phyloP scores from a whole-genome alignment of 257 asterid genomes.

The Gentiana macrophylla region DNA sequence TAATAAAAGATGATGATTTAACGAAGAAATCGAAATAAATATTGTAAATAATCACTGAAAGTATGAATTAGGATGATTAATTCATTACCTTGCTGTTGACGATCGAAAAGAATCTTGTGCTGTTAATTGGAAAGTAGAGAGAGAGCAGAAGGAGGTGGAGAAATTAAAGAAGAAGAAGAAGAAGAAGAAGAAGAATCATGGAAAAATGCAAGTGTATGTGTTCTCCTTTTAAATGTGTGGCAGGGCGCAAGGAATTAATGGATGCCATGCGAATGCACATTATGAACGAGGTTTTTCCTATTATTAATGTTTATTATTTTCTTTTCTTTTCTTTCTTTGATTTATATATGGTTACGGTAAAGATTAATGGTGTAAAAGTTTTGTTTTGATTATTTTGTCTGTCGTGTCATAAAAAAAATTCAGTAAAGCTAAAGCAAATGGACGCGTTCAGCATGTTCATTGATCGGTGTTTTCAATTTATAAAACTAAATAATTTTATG shows the following conservation, averaged over 20 bases:
- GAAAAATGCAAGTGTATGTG: slow-evolving; percentile 18
- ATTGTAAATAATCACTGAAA: not conserved
- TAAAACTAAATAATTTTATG: too few relatives aligned
- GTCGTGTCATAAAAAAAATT: slow-evolving; percentile 23
- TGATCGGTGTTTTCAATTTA: too few relatives aligned
- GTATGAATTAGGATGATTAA: not conserved
- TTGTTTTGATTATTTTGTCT: slow-evolving; percentile 2
- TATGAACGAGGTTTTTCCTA: not conserved
- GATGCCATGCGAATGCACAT: not conserved
- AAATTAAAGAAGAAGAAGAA: not conserved
- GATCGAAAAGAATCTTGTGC: too few relatives aligned
- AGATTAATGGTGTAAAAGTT: slow-evolving; percentile 1
- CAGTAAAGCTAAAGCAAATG: too few relatives aligned
- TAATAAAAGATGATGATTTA: not conserved
- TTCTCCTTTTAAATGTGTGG: slow-evolving; percentile 14
- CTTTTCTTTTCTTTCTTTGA: not conserved
- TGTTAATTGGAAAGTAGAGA: not conserved
- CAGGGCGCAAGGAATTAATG: not conserved
- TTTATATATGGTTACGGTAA: not conserved
- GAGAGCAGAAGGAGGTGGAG: not conserved
- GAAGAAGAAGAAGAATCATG: slow-evolving; percentile 9
- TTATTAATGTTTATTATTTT: not conserved
- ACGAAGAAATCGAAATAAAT: not conserved
- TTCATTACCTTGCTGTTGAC: slow-evolving; percentile 4
- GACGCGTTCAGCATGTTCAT: too few relatives aligned